Base-by-base conservation (phyloP, 345 rosid genomes). In the Euphorbia pulcherrima region DNA sequence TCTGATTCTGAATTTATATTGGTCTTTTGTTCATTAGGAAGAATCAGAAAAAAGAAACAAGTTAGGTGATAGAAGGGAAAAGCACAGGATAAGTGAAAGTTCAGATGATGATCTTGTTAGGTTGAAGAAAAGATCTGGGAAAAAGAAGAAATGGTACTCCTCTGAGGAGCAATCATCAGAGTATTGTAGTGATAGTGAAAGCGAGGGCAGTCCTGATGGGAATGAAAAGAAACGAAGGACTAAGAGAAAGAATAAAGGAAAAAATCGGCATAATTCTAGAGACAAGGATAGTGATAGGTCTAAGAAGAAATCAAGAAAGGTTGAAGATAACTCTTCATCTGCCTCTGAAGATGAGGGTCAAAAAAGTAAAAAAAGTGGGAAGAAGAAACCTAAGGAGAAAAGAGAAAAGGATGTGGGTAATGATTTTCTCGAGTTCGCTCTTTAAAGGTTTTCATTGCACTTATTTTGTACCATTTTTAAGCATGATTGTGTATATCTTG, bases 141-240 rank as follows among this genome's bases (percentile, higher is more conserved):
- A 55, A 52, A 80, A 69, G 72, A 88, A 86, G 82, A 86, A 88
- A 44, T 89, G 92, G 91, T 78, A 84, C 71, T 85, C 90, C 0
- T 75, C 87, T 0, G 90, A 82, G 17, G 89, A 84, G 67, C 18
- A 64, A 60, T 83, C 84, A 0, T 78, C 79, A 7, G 66, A 29
- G 62, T 14, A 65, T 37, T 41, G 65, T 9, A 65, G 72, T 54
- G 75, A 57, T 9, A 60, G 68, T 67, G 78, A 68, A 1, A 75
- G 74, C 11, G 80, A 67, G 44, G 77, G 65, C 8, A 74, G 77
- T 48, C 70, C 64, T 0, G 26, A 57, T 0, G 41, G 47, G 20
- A 77, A 62, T 61, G 77, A 64, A 28, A 75, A 53, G 55, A 77
- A 73, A 46, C 13, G 2, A 8, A 16, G 16, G 55, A 65, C 74